Base-by-base conservation (phyloP, 441 rosid genomes). In the Metrosideros polymorpha region DNA sequence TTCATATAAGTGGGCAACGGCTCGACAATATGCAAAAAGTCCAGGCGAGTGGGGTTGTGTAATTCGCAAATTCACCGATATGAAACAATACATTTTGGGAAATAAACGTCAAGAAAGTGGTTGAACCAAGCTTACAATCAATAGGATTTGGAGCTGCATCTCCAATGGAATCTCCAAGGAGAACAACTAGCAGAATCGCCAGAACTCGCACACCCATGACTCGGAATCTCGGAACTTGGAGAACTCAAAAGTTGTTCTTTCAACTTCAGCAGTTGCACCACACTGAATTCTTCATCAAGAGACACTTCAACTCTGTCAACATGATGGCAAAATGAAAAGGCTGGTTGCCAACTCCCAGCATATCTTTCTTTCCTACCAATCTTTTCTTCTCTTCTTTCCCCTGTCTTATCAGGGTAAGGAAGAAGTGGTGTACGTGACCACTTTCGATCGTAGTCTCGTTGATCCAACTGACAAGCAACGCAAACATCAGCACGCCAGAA, bases 111-210 rank as follows among this genome's bases (percentile, higher is more conserved):
- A 35, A 45, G 29, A 39, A 22, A 45, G 63, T 30, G 84, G 79
- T 39, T 71, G 79, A 71, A 22, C 42, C 12, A 17, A 88, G 87
- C 97, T 93, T 90, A 95, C 99, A 8, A 77, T 94, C 99, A 2
- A 22, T 4, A 49, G 7, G 18, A 59, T 94, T 22, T 25, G 98
- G 93, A 51, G 50, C 75, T 15, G 95, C 94, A 83, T 88, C 88
- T 85, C 89, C 85, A 86, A 19, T 84, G 83, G 84, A 88, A 50
- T 90, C 27, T 76, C 89, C 90, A 85, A 91, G 18, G 63, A 85
- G 87, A 90, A 89, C 84, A 76, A 86, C 32, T 75, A 96, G 89
- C 88, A 88, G 83, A 87, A 92, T 90, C 6, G 85, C 71, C 89
- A 90, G 90, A 86, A 84, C 50, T 88, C 85, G 89, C 12, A 89